Evolutionary conservation across 2,329 filamentous ascomycete genomes (phyloP).

Genomic region (Neospermospora avenae): DNA sequence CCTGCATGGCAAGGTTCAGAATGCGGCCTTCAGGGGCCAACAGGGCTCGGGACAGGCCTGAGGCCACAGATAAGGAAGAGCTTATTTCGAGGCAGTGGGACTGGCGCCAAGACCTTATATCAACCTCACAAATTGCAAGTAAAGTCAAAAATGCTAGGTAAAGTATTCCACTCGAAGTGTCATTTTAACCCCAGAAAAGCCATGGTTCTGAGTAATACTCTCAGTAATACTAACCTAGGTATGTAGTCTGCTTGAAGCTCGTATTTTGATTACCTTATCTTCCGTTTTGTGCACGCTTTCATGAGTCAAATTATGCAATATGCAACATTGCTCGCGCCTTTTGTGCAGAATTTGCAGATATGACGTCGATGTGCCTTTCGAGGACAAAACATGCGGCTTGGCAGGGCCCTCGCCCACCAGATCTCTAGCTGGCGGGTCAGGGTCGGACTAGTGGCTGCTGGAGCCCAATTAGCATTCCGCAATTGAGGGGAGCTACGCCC

Average conservation of each 20-base stretch:
- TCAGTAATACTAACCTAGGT: too few species aligned
- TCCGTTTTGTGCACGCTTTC: not conserved
- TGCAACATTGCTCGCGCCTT: constrained; percentile 1
- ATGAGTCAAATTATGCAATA: not conserved
- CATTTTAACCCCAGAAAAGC: too few species aligned
- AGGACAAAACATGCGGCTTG: not conserved
- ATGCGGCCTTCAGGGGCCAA: constrained; percentile 4
- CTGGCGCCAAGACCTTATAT: constrained; percentile 3
- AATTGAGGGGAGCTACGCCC: not conserved
- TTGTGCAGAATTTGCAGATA: constrained; percentile 5
- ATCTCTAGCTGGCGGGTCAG: not conserved
- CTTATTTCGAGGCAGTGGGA: not conserved
- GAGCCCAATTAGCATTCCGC: not conserved
- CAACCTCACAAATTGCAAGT: not conserved
- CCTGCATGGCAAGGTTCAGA: not conserved
- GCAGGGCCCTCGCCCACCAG: not conserved
- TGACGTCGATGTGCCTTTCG: not conserved
- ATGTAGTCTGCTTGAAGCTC: not conserved
- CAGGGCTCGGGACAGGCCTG: not conserved
- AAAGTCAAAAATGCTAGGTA: too few species aligned
- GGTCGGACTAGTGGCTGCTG: not conserved
- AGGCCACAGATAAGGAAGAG: constrained; percentile 1
- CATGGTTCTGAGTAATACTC: not conserved
- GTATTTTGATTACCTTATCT: not conserved
- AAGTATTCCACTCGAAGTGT: not conserved